Evolutionary conservation across 164 flowering plant species (phyloP).

Genomic region (Buxus sempervirens): DNA sequence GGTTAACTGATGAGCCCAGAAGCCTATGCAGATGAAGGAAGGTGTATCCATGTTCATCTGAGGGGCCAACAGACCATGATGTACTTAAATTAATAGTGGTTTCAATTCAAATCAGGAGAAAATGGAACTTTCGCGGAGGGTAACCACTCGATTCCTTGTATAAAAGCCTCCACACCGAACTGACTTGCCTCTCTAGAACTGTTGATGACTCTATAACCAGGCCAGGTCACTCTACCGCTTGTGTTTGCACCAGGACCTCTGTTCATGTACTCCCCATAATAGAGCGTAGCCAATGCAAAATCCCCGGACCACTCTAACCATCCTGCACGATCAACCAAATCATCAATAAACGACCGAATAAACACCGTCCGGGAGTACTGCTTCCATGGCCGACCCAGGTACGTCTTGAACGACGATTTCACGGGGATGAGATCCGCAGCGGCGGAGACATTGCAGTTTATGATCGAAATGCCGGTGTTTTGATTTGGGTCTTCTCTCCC

Average conservation of each 20-base stretch:
- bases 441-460: neutral
- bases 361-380: neutral
- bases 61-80: no score
- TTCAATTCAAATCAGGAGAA: conserved; percentile 26
- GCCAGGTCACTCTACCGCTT: neutral
- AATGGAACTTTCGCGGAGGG: conserved; percentile 33
- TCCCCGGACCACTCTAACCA: neutral
- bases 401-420: neutral
- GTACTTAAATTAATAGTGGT: no score
- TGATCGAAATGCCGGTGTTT: neutral
- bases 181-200: conserved; percentile 39
- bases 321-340: neutral
- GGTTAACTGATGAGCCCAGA: no score
- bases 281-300: neutral
- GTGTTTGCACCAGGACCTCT: neutral
- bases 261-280: neutral
- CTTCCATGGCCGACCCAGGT: conserved; percentile 2
- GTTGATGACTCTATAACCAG: conserved; percentile 30
- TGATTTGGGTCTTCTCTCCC: neutral
- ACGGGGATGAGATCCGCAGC: neutral
- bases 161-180: conserved; percentile 43
- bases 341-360: neutral
- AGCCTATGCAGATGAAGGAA: no score
- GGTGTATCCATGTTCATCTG: no score
- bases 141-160: conserved; percentile 51